These are phyloP conservation scores for Fusarium armeniacum DNA, from an alignment of 2,329 filamentous ascomycete genomes.

Conservation along the genomic window DNA sequence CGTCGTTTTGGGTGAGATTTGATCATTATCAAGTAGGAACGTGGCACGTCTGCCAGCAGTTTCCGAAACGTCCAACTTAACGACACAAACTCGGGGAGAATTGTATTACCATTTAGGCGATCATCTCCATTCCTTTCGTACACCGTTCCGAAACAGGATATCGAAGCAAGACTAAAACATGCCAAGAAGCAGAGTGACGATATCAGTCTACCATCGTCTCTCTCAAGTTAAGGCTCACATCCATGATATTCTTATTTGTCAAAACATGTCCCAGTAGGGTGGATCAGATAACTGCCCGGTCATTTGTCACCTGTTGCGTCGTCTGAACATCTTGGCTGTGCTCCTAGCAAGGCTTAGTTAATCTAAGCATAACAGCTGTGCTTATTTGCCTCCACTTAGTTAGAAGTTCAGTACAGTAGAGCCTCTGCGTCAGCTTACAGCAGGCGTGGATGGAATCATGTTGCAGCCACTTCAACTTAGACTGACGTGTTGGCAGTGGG, in stretches of 20 bases:
- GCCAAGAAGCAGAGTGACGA: background rate
- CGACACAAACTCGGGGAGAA: background rate
- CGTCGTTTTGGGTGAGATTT: constrained; percentile 12
- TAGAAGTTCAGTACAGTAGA: background rate
- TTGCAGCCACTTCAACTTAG: background rate
- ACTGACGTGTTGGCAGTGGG: background rate
- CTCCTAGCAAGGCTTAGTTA: background rate
- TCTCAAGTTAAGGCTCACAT: background rate
- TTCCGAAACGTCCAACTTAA: background rate
- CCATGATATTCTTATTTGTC: background rate
- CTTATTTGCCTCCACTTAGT: background rate
- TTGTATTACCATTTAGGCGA: background rate
- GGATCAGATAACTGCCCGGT: background rate
- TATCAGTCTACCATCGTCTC: background rate
- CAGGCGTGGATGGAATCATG: background rate
- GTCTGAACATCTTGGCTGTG: background rate
- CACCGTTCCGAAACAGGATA: background rate
- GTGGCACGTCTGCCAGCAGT: background rate
- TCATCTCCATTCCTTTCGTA: background rate
- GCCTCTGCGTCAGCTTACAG: constrained; percentile 4
- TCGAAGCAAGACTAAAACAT: background rate
- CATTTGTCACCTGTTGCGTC: background rate
- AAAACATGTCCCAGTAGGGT: background rate
- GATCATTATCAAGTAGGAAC: constrained; percentile 1
- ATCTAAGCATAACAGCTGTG: background rate